Percentiles rank a stretch among this genome's conserved stretches.
Evolutionary conservation across 257 asterid species (phyloP).

Genomic region (Osmanthus fragrans): DNA sequence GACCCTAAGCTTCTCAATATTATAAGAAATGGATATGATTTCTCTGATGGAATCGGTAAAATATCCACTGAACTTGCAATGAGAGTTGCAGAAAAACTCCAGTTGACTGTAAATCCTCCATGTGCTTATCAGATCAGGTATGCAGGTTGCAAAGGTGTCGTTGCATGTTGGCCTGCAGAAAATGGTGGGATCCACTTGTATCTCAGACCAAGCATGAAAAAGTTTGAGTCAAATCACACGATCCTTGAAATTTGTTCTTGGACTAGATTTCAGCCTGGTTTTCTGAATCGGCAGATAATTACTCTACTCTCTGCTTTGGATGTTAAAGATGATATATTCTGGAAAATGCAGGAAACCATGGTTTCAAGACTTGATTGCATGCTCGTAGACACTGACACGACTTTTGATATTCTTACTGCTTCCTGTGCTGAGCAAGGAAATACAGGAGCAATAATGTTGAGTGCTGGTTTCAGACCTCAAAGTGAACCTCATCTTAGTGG

Average conservation of each 20-base stretch:
- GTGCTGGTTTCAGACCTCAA: conserved; percentile 82
- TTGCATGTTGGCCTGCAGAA: conserved; percentile 75
- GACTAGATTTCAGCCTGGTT: conserved; percentile 89
- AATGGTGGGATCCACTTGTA: conserved; percentile 38
- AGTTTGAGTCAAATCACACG: conserved; percentile 72
- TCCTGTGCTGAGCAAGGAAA: conserved; percentile 80
- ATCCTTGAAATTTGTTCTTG: conserved; percentile 92
- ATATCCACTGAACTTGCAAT: conserved; percentile 69
- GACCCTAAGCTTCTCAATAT: conserved; percentile 48
- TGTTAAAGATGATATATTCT: conserved; percentile 58
- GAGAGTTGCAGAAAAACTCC: conserved; percentile 76
- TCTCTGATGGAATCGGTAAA: conserved; percentile 93
- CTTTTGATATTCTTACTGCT: conserved; percentile 70
- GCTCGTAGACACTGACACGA: conserved; percentile 63
- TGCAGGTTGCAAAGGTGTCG: conserved; percentile 89
- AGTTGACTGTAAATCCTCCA: conserved; percentile 53
- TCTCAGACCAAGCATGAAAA: conserved; percentile 76
- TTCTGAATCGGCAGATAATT: conserved; percentile 80
- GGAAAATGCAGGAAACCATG: conserved; percentile 84
- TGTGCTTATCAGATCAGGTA: conserved; percentile 90
- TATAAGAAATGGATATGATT: conserved; percentile 55
- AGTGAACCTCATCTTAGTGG: conserved; percentile 85
- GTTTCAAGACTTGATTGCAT: conserved; percentile 58
- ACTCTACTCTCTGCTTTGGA: conserved; percentile 80
- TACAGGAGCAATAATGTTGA: conserved; percentile 80